Evolutionary conservation across 345 rosid species (phyloP).

Genomic region (Linum trigynum): DNA sequence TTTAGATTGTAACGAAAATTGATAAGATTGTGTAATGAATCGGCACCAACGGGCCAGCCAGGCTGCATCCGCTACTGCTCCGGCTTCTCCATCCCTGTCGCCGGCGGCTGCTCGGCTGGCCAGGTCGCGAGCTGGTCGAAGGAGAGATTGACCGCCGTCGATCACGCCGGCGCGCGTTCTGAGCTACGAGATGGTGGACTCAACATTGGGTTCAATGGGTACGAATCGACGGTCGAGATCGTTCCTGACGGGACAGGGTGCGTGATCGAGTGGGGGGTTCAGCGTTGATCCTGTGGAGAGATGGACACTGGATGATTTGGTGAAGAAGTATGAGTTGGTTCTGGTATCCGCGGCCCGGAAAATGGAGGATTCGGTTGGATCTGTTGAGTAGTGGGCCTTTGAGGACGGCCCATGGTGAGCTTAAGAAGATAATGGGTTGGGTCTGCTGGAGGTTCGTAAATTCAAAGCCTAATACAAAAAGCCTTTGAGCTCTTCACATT

Average conservation of each 20-base stretch:
- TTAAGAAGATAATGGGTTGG: not conserved
- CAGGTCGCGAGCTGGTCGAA: slow-evolving; percentile 30
- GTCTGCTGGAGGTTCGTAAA: not conserved
- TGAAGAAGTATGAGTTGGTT: slow-evolving; percentile 26
- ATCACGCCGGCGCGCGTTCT: slow-evolving; percentile 23
- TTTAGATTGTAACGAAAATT: too few species aligned
- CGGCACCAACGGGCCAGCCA: slow-evolving; percentile 47
- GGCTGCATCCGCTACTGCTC: slow-evolving; percentile 48
- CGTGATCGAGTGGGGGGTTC: slow-evolving; percentile 49
- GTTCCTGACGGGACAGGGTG: slow-evolving; percentile 31
- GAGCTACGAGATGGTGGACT: slow-evolving; percentile 47
- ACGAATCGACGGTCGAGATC: slow-evolving; percentile 41
- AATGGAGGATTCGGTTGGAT: slow-evolving; percentile 25
- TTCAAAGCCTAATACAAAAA: too few species aligned
- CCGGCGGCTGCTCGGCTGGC: not conserved
- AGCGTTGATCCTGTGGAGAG: slow-evolving; percentile 5
- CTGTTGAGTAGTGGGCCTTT: not conserved
- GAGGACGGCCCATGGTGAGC: not conserved
- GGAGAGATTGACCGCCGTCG: slow-evolving; percentile 41
- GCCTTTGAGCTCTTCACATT: too few species aligned
- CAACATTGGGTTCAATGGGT: slow-evolving; percentile 48
- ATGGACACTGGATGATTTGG: slow-evolving; percentile 11
- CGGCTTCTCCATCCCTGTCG: slow-evolving; percentile 30
- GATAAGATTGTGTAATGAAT: too few species aligned
- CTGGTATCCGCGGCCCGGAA: slow-evolving; percentile 22